phyloP scores from a whole-genome alignment of 352 stramenopile genomes.

The Aphanomyces cochlioides region DNA sequence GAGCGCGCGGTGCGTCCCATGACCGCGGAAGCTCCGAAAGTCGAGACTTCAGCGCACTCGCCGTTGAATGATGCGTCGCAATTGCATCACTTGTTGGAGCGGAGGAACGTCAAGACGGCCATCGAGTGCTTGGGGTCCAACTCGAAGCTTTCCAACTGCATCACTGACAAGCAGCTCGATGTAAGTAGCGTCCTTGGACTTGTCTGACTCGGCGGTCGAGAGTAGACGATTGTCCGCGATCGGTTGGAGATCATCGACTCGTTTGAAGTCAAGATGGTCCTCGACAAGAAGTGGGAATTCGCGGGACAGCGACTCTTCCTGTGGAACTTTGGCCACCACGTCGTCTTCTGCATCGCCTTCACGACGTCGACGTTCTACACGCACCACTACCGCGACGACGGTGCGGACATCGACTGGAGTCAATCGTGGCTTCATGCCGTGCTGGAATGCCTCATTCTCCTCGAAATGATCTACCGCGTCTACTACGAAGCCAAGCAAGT shows the following conservation, averaged over 20 bases:
- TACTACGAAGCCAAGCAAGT: slow-evolving; percentile 58
- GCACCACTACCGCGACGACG: slow-evolving; percentile 39
- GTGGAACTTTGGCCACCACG: slow-evolving; percentile 39
- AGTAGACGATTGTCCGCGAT: slow-evolving; percentile 37
- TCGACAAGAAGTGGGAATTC: slow-evolving; percentile 68
- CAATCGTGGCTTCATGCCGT: slow-evolving; percentile 33
- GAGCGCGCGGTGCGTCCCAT: not conserved
- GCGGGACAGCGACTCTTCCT: slow-evolving; percentile 48
- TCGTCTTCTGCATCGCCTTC: slow-evolving; percentile 42
- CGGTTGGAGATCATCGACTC: slow-evolving; percentile 57
- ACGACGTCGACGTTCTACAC: slow-evolving; percentile 48
- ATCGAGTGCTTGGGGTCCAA: slow-evolving; percentile 59
- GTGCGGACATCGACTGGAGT: not conserved
- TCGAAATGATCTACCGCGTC: slow-evolving; percentile 37
- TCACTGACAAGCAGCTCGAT: slow-evolving; percentile 29
- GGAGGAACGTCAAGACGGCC: slow-evolving; percentile 35
- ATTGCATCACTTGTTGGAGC: not conserved
- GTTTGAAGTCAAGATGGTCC: slow-evolving; percentile 46
- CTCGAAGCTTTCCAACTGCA: slow-evolving; percentile 39
- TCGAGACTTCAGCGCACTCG: not conserved
- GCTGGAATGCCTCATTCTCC: slow-evolving; percentile 37
- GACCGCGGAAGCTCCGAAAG: slow-evolving; percentile 4
- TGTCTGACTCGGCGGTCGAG: slow-evolving; percentile 8
- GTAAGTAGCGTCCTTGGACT: not conserved
- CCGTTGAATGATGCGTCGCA: not conserved